Evolutionary conservation across 371 early-diverging fungal genomes (phyloP), one percentile per base, ranked within the genome.

Genomic region (Rhizomucor pusillus): DNA sequence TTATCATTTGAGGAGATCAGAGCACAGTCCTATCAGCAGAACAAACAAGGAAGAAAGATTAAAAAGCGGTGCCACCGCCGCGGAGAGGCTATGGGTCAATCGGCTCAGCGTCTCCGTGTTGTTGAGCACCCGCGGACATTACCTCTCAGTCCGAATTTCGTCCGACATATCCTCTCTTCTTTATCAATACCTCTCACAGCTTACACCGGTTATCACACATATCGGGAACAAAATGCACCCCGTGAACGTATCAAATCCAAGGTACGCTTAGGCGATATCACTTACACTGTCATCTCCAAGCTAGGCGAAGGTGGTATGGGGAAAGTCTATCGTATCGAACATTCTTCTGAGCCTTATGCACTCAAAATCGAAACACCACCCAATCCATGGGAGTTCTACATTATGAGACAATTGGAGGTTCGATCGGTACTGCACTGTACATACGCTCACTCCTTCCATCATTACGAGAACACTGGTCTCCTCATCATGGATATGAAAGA

Each of bases 251-350:
- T 41, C 29, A 41, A 41, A 5, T 41, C 14, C 48, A 48, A 48
- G 33, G 13, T 14, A 5, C 45, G 7, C 18, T 41, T 41, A 16
- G 14, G 5, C 41, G 11, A 19, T 12, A 41, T 5, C 3, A 19
- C 12, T 11, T 41, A 14, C 19, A 41, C 19, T 41, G 19, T 41
- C 12, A 5, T 41, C 41, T 3, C 5, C 12, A 19, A 41, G 36
- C 16, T 79, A 11, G 76, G 71, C 23, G 60, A 79, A 66, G 79
- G 79, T 5, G 75, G 72, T 9, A 62, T 65, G 57, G 74, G 68
- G 19, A 49, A 54, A 16, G 63, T 79, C 1, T 79, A 69, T 50
- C 47, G 43, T 9, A 60, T 69, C 13, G 46, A 62, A 19, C 43
- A 46, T 11, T 41, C 24, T 34, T 7, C 50, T 0, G 43, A 36